Conservation (phyloP, 2,329 filamentous ascomycete species). For the Fusarium lyarnte region DNA sequence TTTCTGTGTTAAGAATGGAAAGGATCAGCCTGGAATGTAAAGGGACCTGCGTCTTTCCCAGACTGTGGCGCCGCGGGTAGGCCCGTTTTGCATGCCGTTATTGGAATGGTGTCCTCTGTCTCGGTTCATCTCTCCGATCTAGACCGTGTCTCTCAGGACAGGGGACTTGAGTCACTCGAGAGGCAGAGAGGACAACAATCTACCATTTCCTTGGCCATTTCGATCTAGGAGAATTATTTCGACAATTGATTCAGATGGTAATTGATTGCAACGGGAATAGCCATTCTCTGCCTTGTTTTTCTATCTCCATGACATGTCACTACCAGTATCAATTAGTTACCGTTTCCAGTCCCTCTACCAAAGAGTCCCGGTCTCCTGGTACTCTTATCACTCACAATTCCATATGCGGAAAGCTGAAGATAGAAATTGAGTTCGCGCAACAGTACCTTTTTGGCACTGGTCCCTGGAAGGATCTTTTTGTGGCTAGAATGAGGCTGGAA, state of each 20-base stretch:
- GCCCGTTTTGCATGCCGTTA: background rate
- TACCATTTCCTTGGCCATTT: background rate
- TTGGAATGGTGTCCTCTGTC: background rate
- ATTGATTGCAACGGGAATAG: background rate
- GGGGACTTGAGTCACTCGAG: background rate
- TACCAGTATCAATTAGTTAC: background rate
- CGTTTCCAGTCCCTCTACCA: background rate
- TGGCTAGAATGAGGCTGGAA: background rate
- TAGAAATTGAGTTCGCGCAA: background rate
- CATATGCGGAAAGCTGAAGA: background rate
- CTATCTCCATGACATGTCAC: background rate
- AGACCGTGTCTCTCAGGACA: background rate
- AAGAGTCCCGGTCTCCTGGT: background rate
- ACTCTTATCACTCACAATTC: background rate
- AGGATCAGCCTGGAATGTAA: constrained; percentile 3
- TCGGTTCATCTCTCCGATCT: background rate
- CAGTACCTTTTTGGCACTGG: no score
- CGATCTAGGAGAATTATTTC: background rate
- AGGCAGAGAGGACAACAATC: background rate
- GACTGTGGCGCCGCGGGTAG: background rate
- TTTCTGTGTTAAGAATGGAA: background rate
- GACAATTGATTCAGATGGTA: background rate
- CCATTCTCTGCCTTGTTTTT: background rate
- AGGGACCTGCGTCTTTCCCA: background rate
- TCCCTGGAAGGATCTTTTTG: background rate